Evolutionary conservation across 768 basidiomycete species (phyloP).

Genomic region (Psilocybe azurescens): DNA sequence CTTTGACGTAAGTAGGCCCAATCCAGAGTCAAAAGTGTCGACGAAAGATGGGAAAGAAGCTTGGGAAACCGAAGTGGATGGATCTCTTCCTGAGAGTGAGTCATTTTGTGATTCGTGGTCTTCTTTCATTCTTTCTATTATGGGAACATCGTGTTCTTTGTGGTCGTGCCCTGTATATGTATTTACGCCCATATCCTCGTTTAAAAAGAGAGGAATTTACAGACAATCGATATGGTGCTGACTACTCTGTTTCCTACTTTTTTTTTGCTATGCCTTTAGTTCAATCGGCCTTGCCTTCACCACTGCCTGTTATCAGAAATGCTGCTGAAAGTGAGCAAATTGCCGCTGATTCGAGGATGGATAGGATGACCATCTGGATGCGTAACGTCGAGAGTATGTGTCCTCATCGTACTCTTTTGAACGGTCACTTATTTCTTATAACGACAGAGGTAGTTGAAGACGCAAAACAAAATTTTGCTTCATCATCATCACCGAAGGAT

Average conservation of each 20-base stretch:
- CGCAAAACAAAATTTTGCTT: slow-evolving; percentile 75
- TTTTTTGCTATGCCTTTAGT: slow-evolving; percentile 16
- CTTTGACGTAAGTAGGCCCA: slow-evolving; percentile 35
- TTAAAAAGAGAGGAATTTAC: neutral
- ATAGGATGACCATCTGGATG: slow-evolving; percentile 85
- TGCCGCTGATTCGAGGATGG: slow-evolving; percentile 57
- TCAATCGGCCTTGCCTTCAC: slow-evolving; percentile 31
- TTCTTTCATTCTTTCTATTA: slow-evolving; percentile 2
- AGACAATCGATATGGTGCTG: neutral
- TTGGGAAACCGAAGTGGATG: slow-evolving; percentile 25
- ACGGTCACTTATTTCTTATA: neutral
- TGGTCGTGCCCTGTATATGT: neutral
- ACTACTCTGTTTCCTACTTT: slow-evolving; percentile 1
- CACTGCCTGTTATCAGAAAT: slow-evolving; percentile 58
- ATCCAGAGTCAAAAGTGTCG: slow-evolving; percentile 13
- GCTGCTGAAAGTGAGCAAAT: slow-evolving; percentile 56
- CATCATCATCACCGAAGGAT: slow-evolving; percentile 47
- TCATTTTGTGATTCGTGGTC: slow-evolving; percentile 11
- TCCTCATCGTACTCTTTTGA: neutral
- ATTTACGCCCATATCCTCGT: neutral
- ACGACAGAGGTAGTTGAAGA: slow-evolving; percentile 80
- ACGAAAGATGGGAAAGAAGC: slow-evolving; percentile 28
- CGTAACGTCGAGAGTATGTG: slow-evolving; percentile 81
- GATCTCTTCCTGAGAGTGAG: slow-evolving; percentile 29
- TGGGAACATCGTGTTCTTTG: neutral